Evolutionary conservation across 1,139 yeast species (phyloP).

Genomic region (Tardiomyces depauwii): DNA sequence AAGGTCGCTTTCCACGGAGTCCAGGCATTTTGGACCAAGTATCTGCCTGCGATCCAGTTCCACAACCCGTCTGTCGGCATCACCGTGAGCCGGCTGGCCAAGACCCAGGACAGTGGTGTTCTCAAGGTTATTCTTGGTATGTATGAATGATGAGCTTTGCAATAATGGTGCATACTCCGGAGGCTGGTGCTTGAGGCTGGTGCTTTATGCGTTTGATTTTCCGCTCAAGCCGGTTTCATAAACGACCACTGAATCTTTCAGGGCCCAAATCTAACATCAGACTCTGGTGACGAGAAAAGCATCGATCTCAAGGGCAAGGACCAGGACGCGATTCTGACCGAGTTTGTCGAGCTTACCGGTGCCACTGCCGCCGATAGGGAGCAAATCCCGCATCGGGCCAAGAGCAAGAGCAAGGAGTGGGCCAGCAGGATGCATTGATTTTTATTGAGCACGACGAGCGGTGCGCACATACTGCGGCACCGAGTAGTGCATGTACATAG

Average conservation of each 20-base stretch:
- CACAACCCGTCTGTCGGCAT: conserved; percentile 66
- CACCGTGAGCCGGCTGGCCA: conserved; percentile 29
- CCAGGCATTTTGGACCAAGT: conserved; percentile 56
- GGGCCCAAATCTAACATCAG: background rate
- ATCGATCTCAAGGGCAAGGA: conserved; percentile 8
- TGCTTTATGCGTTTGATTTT: too few relatives aligned
- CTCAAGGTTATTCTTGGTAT: background rate
- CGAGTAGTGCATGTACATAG: background rate
- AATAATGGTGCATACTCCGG: too few relatives aligned
- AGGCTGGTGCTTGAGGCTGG: too few relatives aligned
- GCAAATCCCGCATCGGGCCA: background rate
- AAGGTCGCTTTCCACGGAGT: conserved; percentile 28
- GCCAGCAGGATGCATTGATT: background rate
- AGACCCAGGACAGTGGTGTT: conserved; percentile 5
- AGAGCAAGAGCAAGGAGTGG: background rate
- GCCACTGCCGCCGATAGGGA: conserved; percentile 10
- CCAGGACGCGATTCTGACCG: conserved; percentile 9
- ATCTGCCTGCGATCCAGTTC: conserved; percentile 68
- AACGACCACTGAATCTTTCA: too few relatives aligned
- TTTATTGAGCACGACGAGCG: background rate
- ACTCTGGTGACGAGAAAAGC: conserved; percentile 3
- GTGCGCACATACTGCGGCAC: background rate
- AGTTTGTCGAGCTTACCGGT: conserved; percentile 8
- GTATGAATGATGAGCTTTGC: background rate
- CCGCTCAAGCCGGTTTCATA: too few relatives aligned